Conservation (phyloP, 1,284 basidiomycete genomes). For the Cutaneotrichosporon spelunceum region DNA sequence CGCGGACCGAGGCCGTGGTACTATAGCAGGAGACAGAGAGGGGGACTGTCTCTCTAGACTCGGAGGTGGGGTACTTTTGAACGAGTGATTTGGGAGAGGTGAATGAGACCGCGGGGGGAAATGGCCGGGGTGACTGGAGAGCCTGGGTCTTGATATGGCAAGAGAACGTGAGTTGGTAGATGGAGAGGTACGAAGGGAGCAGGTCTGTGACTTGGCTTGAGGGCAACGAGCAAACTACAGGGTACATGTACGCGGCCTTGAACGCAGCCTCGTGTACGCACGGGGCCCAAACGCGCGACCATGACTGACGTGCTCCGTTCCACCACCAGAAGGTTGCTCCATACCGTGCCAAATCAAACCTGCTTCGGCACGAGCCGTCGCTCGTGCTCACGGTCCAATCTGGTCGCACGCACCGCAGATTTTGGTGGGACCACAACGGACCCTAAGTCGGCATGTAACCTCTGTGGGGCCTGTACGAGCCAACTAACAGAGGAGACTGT, state of each 20-base stretch:
- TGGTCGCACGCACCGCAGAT: too few species aligned
- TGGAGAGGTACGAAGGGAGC: not conserved
- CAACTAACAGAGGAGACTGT: not conserved
- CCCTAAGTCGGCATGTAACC: too few species aligned
- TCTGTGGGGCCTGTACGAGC: not conserved
- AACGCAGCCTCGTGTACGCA: not conserved
- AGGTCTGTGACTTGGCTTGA: not conserved
- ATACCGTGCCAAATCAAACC: not conserved
- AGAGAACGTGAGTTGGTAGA: not conserved
- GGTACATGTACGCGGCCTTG: too few species aligned
- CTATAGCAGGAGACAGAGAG: not conserved
- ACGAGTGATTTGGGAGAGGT: not conserved
- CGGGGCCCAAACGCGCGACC: not conserved
- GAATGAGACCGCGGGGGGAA: not conserved
- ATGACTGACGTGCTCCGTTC: not conserved
- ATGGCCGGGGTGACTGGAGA: not conserved
- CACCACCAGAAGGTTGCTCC: not conserved
- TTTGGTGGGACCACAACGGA: too few species aligned
- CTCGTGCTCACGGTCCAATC: not conserved
- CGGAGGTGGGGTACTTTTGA: not conserved
- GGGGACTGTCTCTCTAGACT: not conserved
- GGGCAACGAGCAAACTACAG: not conserved
- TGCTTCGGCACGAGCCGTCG: not conserved
- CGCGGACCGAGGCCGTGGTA: not conserved
- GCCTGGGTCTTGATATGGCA: not conserved